Base-by-base conservation (phyloP, 129 eudicot species). In the Chrysanthemum lavandulifolium region DNA sequence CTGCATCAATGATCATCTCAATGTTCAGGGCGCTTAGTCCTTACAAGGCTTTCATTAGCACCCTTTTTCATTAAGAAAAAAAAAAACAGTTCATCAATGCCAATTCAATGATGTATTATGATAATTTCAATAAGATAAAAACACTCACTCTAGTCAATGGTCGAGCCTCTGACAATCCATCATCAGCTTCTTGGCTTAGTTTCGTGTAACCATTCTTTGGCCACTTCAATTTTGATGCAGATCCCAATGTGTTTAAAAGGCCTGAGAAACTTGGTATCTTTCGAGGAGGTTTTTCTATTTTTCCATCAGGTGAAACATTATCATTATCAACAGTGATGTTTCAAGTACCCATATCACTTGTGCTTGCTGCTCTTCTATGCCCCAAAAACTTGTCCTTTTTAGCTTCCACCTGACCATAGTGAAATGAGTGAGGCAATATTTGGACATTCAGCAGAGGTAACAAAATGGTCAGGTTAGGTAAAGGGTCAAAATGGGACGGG, bases 321-420 rank as follows among this genome's bases (percentile, higher is more conserved):
- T 80, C 86, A 27, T 83, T 86, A 63, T 74, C 67, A 58, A 89
- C 82, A 0, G 68, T 78, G 71, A 92, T 89, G 40, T 82, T 85
- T 89, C 89, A 89, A 5, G 88, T 66, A 59, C 88, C 72, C 31
- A 87, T 87, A 43, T 92, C 90, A 83, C 86, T 74, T 5, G 91
- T 95, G 82, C 98, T 92, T 53, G 95, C 95, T 5, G 95, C 77
- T 76, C 98, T 92, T 60, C 95, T 75, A 69, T 92, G 98, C 4
- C 90, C 88, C 4, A 65, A 40, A 56, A 75, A 68, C 78, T 83
- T 89, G 29, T 80, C 88, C 29, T 81, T 81, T 72, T 68, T 85
- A 81, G 69, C 76, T 9, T 65, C 89, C 66, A 76, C 65, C 69
- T 73, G 77, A 36, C 21, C 61, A 73, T 50, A 3, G 29, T 8